Conservation (phyloP, 2,329 filamentous ascomycete species). For the Sphaerulina vaccinii region DNA sequence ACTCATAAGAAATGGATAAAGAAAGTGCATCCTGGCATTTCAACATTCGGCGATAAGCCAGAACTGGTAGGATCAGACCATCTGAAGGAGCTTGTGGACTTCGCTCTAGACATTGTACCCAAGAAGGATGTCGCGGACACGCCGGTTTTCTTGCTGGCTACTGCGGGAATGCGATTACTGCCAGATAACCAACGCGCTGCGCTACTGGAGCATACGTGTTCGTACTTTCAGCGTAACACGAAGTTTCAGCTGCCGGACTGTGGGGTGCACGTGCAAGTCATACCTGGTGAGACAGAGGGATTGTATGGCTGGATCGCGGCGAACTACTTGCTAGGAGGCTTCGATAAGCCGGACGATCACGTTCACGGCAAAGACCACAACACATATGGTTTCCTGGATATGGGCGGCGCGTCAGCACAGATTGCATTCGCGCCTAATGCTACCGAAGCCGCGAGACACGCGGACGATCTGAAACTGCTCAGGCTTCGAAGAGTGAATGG, state of each 20-base stretch:
- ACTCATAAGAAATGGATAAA: constrained; percentile 86
- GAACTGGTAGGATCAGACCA: constrained; percentile 78
- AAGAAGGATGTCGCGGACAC: constrained; percentile 74
- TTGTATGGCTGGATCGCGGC: constrained; percentile 97
- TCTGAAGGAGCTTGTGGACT: constrained; percentile 73
- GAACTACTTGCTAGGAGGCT: constrained; percentile 90
- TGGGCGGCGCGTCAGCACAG: constrained; percentile 96
- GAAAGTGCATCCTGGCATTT: constrained; percentile 90
- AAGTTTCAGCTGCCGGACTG: constrained; percentile 88
- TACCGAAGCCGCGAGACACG: constrained; percentile 86
- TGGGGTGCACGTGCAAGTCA: constrained; percentile 84
- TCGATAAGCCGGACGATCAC: constrained; percentile 73
- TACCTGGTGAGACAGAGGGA: constrained; percentile 91
- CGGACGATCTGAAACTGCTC: constrained; percentile 81
- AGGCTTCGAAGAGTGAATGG: constrained; percentile 83
- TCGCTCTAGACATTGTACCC: constrained; percentile 78
- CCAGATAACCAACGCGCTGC: constrained; percentile 69
- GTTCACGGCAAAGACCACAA: constrained; percentile 83
- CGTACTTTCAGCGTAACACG: constrained; percentile 74
- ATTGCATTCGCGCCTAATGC: constrained; percentile 95
- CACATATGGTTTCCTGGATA: constrained; percentile 96
- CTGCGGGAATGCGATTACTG: constrained; percentile 88
- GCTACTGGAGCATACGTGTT: constrained; percentile 75
- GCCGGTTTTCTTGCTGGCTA: constrained; percentile 91
- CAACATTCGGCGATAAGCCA: constrained; percentile 78